Evolutionary conservation across 1,284 basidiomycete genomes (phyloP).

Genomic region (Pseudozyma tsukubaensis): DNA sequence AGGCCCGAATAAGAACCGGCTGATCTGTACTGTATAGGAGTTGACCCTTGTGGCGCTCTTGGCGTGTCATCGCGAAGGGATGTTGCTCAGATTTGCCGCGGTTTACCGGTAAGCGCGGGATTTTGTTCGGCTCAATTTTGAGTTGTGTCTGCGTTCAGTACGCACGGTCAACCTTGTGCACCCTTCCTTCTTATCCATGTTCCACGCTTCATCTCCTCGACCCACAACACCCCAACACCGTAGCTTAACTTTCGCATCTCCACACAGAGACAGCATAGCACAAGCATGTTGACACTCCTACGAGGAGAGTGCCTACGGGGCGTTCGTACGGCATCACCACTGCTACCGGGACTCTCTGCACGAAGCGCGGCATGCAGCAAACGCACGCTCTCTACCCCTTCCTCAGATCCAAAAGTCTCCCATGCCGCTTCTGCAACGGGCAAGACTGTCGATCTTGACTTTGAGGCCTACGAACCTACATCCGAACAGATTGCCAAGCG

Average conservation of each 20-base stretch:
- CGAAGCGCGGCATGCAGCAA: background rate
- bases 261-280: too few species aligned
- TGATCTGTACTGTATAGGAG: background rate
- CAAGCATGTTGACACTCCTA: constrained; percentile 22
- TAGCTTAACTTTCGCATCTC: too few species aligned
- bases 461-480: constrained; percentile 41
- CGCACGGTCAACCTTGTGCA: constrained; percentile 11
- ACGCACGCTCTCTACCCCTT: constrained; percentile 25
- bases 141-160: background rate
- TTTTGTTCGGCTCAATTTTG: constrained; percentile 31
- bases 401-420: constrained; percentile 28
- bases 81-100: background rate
- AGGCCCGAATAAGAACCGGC: background rate
- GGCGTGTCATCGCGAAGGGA: background rate
- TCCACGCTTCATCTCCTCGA: background rate
- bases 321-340: constrained; percentile 1
- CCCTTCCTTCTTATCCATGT: background rate
- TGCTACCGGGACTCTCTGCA: background rate
- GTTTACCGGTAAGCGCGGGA: constrained; percentile 19
- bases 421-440: constrained; percentile 36
- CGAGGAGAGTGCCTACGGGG: constrained; percentile 16
- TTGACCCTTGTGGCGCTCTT: constrained; percentile 5
- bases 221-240: background rate
- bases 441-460: constrained; percentile 43
- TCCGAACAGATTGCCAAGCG: constrained; percentile 9